Base-by-base conservation (phyloP, 1,284 basidiomycete genomes). In the Xanthoconium separans region DNA sequence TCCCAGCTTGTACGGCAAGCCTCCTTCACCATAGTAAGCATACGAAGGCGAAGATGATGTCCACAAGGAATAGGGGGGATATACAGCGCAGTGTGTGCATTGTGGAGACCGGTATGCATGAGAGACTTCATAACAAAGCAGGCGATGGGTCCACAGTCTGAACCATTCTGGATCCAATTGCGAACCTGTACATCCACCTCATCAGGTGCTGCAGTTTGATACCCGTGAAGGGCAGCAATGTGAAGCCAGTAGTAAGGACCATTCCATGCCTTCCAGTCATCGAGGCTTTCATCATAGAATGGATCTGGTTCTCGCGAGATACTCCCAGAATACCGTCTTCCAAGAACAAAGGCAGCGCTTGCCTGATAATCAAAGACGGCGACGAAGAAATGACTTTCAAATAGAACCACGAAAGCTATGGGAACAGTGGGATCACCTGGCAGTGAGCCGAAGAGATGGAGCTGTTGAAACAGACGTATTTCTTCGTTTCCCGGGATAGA, bases 161-260 rank as follows among this genome's bases (percentile, higher is more conserved):
- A 47, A 1, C 58, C 59, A 60, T 61, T 46, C 12, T 46, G 44
- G 10, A 7, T 33, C 60, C 58, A 62, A 8, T 61, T 40, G 7
- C 30, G 16, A 0, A 2, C 16, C 0, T 39, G 3, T 15, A 53
- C 40, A 2, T 8, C 5, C 11, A 53, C 27, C 4, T 6, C 10
- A 3, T 48, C 27, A 0, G 29, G 1, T 27, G 54, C 31, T 1
- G 29, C 44, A 11, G 31, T 10, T n/a, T 41, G 5, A 50, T 55
- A 61, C 0, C 16, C 2, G 33, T 63, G 53, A 15, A 61, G 54
- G 1, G 36, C 6, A 2, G 54, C 55, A 2, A 63, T 29, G 1
- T 12, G 37, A 0, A 10, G 1, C 61, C 58, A 61, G 16, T 13
- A 22, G 9, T 49, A 24, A 1, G 51, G 54, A 0, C 54, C 60